Evolutionary conservation across 2,329 filamentous ascomycete genomes (phyloP).

Genomic region (Xylariaceae sp.): DNA sequence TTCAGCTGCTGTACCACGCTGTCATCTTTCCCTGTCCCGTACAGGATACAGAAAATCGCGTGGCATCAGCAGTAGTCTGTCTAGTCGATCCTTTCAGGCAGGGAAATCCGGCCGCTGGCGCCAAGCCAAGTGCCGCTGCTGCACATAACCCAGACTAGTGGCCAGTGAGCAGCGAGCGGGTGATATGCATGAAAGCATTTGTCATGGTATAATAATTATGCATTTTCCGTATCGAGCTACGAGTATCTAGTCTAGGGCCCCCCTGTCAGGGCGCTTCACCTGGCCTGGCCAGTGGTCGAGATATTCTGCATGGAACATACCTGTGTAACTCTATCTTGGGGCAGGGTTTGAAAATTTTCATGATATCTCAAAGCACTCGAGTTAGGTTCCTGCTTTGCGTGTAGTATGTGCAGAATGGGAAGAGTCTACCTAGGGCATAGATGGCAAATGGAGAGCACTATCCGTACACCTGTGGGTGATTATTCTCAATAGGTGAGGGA

Average conservation of each 20-base stretch:
- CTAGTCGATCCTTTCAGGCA: neutral
- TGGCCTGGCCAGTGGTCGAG: slow-evolving; percentile 2
- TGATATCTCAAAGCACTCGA: too few species aligned
- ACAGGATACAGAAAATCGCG: neutral
- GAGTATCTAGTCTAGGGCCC: slow-evolving; percentile 1
- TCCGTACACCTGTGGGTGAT: too few species aligned
- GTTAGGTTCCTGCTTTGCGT: too few species aligned
- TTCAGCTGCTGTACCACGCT: slow-evolving; percentile 8
- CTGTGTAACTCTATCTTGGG: too few species aligned
- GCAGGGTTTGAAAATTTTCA: too few species aligned
- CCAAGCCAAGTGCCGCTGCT: slow-evolving; percentile 14
- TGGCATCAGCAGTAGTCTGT: neutral
- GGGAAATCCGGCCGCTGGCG: slow-evolving; percentile 2
- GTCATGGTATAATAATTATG: slow-evolving; percentile 18
- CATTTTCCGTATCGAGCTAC: slow-evolving; percentile 16
- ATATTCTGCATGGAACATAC: too few species aligned
- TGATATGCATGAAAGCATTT: slow-evolving; percentile 18
- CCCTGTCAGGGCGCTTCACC: slow-evolving; percentile 7
- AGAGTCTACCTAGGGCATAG: too few species aligned
- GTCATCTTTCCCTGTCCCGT: neutral
- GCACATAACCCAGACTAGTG: slow-evolving; percentile 15
- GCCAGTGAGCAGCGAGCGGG: neutral
- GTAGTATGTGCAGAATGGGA: too few species aligned
- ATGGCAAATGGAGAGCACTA: too few species aligned
- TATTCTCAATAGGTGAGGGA: too few species aligned